phyloP scores from a whole-genome alignment of 768 basidiomycete genomes.

The Cubamyces sp. region DNA sequence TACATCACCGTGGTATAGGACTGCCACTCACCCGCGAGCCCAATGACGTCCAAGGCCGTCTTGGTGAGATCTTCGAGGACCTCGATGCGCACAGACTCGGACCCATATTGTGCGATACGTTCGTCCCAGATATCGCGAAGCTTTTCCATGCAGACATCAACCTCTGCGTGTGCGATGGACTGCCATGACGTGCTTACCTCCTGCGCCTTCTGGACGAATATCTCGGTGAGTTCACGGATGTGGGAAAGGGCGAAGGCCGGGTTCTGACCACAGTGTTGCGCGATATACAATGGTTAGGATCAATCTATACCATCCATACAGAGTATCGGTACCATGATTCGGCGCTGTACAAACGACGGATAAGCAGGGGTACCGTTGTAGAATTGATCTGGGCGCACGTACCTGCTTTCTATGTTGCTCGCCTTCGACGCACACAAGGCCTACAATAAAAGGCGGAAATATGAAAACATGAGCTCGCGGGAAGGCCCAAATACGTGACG shows the following conservation, averaged over 20 bases:
- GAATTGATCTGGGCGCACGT: too few species aligned
- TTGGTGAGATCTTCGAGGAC: conserved; percentile 38
- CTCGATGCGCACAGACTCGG: conserved; percentile 35
- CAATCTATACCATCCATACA: too few species aligned
- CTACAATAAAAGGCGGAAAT: too few species aligned
- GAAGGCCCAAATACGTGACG: too few species aligned
- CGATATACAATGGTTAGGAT: too few species aligned
- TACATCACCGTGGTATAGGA: too few species aligned
- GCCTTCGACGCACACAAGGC: background rate
- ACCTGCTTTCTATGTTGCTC: conserved; percentile 46
- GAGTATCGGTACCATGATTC: too few species aligned
- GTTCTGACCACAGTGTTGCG: too few species aligned
- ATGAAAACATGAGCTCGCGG: too few species aligned
- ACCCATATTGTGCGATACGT: conserved; percentile 36
- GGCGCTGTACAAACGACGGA: conserved; percentile 1
- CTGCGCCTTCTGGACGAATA: conserved; percentile 58
- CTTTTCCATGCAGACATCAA: conserved; percentile 3
- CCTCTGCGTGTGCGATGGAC: too few species aligned
- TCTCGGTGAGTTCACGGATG: conserved; percentile 57
- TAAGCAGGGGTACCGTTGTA: too few species aligned
- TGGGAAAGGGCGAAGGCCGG: conserved; percentile 68
- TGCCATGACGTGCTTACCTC: conserved; percentile 38
- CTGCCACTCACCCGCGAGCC: conserved; percentile 39
- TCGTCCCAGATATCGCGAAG: conserved; percentile 30
- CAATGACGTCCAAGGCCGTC: conserved; percentile 46